phyloP scores from a whole-genome alignment of 2,329 filamentous ascomycete species.

The Malbranchea cinnamomea region DNA sequence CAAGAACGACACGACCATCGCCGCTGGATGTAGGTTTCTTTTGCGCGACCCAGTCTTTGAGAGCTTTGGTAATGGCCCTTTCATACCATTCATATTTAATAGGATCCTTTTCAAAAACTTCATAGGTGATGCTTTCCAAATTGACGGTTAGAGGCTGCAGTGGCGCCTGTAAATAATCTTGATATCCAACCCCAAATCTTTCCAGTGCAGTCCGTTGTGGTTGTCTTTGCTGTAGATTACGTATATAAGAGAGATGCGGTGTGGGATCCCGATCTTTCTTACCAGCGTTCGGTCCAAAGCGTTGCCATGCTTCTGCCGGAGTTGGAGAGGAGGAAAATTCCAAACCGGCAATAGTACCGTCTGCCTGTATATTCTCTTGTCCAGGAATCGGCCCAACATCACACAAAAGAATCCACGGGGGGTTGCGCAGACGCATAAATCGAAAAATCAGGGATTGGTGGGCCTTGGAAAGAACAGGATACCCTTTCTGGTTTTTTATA shows the following conservation, averaged over 20 bases:
- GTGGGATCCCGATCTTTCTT: slow-evolving; percentile 41
- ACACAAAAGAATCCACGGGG: slow-evolving; percentile 46
- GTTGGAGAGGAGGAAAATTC: slow-evolving; percentile 42
- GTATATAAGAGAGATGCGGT: slow-evolving; percentile 64
- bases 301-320: slow-evolving; percentile 48
- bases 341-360: slow-evolving; percentile 11
- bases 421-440: slow-evolving; percentile 40
- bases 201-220: slow-evolving; percentile 49
- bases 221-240: slow-evolving; percentile 71
- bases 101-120: slow-evolving; percentile 95
- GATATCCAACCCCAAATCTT: slow-evolving; percentile 55
- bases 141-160: slow-evolving; percentile 93
- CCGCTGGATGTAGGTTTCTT: slow-evolving; percentile 59
- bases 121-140: slow-evolving; percentile 90
- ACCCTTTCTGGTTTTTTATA: slow-evolving; percentile 42
- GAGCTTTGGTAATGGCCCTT: slow-evolving; percentile 61
- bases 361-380: slow-evolving; percentile 16
- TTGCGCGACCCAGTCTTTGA: slow-evolving; percentile 62
- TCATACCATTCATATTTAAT: slow-evolving; percentile 98
- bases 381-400: slow-evolving; percentile 42
- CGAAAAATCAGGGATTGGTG: slow-evolving; percentile 43
- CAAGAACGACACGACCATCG: slow-evolving; percentile 61
- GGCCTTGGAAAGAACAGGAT: slow-evolving; percentile 41
- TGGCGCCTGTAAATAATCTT: slow-evolving; percentile 92
- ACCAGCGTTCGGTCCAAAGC: slow-evolving; percentile 22